Conservation (phyloP, 768 basidiomycete genomes). For the Pluteus cervinus region DNA sequence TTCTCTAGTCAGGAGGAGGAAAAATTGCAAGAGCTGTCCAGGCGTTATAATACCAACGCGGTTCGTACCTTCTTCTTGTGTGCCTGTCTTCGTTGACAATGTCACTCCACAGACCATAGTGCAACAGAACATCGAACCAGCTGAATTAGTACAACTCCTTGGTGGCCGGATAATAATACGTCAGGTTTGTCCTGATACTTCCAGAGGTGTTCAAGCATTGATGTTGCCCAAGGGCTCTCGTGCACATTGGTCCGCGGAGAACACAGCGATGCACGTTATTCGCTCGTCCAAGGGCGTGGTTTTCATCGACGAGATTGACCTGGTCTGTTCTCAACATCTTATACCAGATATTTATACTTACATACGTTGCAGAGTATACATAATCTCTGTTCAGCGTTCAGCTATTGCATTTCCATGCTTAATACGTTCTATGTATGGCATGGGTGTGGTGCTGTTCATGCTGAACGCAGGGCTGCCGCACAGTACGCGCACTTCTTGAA, state of each 20-base stretch:
- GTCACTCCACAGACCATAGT: constrained; percentile 31
- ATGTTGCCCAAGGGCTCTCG: constrained; percentile 49
- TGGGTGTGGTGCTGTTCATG: constrained; percentile 57
- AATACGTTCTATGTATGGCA: constrained; percentile 77
- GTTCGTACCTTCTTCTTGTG: constrained; percentile 37
- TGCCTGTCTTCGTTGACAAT: constrained; percentile 6
- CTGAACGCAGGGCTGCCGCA: constrained; percentile 58
- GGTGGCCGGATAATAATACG: constrained; percentile 71
- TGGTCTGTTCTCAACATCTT: constrained; percentile 35
- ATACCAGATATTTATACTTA: constrained; percentile 5
- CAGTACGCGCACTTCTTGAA: constrained; percentile 56
- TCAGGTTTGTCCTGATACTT: constrained; percentile 42
- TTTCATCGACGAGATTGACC: constrained; percentile 66
- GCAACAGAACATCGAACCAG: constrained; percentile 58
- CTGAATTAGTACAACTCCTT: constrained; percentile 53
- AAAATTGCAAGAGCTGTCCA: constrained; percentile 66
- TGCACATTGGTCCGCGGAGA: constrained; percentile 71
- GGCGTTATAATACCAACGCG: constrained; percentile 61
- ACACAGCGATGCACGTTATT: constrained; percentile 77
- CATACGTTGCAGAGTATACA: no score
- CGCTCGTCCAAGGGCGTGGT: constrained; percentile 44
- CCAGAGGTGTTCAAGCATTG: not conserved
- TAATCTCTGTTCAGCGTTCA: constrained; percentile 81
- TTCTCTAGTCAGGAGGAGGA: constrained; percentile 55
- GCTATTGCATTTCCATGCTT: constrained; percentile 70